Conservation (phyloP, 441 rosid genomes). For the Populus hybrid region DNA sequence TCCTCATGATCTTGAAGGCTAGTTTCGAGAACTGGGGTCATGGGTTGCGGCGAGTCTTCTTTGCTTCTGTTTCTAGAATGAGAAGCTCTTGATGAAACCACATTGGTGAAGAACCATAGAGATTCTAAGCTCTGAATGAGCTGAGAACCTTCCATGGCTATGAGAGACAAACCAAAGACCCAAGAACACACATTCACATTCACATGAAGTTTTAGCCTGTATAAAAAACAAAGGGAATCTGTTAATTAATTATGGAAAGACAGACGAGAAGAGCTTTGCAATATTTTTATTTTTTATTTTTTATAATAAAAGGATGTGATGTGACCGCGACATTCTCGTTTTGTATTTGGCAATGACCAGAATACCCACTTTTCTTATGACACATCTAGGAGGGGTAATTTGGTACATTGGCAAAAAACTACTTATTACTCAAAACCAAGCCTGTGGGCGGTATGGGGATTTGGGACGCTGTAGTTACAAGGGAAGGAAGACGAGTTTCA, state of each 20-base stretch:
- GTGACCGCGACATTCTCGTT: background rate
- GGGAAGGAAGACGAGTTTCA: background rate
- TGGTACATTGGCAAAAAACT: background rate
- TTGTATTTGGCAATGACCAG: background rate
- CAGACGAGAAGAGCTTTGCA: background rate
- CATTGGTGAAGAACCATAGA: constrained; percentile 50
- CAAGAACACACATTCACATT: background rate
- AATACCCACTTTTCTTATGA: background rate
- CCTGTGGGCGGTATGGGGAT: constrained; percentile 5
- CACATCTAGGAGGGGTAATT: background rate
- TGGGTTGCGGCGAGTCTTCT: constrained; percentile 18
- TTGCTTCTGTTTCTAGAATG: background rate
- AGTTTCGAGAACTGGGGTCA: background rate
- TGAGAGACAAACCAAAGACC: constrained; percentile 11
- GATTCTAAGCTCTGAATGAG: constrained; percentile 37
- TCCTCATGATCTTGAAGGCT: background rate
- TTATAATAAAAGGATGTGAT: background rate
- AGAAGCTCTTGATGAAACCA: constrained; percentile 13
- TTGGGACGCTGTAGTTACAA: background rate
- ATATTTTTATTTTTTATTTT: background rate
- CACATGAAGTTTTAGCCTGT: background rate
- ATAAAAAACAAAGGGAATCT: background rate
- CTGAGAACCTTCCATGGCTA: constrained; percentile 27
- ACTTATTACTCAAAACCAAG: background rate
- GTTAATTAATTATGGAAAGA: background rate